Percentiles rank a stretch among this genome's conserved stretches.
Evolutionary conservation across 2,329 filamentous ascomycete species (phyloP).

Genomic region (Penicillium glabrum): DNA sequence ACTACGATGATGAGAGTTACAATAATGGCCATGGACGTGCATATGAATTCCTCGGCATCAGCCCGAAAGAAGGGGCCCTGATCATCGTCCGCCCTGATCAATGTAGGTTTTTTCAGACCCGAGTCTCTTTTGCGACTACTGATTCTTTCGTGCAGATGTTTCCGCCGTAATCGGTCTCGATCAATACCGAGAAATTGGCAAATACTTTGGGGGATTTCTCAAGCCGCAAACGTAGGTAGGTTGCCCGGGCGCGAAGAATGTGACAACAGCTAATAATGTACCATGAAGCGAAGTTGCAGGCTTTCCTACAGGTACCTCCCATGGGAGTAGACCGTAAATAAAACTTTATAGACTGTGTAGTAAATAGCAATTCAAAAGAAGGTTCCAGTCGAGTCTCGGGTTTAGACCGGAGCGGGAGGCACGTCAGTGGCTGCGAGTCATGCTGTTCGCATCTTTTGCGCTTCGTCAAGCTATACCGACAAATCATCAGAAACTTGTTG

Average conservation of each 20-base stretch:
- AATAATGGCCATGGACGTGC: conserved; percentile 57
- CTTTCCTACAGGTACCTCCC: neutral
- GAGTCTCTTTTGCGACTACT: neutral
- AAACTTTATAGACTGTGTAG: neutral
- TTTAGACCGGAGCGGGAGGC: neutral
- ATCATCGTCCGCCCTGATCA: conserved; percentile 63
- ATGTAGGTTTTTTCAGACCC: conserved; percentile 41
- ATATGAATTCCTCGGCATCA: conserved; percentile 58
- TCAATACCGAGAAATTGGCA: conserved; percentile 32
- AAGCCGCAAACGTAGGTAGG: conserved; percentile 18
- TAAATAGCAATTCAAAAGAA: neutral
- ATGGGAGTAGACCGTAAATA: neutral
- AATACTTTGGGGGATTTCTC: conserved; percentile 38
- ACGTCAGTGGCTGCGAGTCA: conserved; percentile 13
- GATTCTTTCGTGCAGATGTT: conserved; percentile 30
- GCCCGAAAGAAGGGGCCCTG: conserved; percentile 46
- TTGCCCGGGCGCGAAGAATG: neutral
- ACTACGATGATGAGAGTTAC: conserved; percentile 57
- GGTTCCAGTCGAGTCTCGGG: neutral
- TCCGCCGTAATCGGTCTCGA: conserved; percentile 38
- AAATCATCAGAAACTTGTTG: neutral
- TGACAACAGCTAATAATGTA: neutral
- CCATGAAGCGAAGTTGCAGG: neutral
- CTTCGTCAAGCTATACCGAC: neutral
- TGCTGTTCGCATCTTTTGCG: neutral